phyloP scores from a whole-genome alignment of 805 yeast genomes.

The Candida boleticola region DNA sequence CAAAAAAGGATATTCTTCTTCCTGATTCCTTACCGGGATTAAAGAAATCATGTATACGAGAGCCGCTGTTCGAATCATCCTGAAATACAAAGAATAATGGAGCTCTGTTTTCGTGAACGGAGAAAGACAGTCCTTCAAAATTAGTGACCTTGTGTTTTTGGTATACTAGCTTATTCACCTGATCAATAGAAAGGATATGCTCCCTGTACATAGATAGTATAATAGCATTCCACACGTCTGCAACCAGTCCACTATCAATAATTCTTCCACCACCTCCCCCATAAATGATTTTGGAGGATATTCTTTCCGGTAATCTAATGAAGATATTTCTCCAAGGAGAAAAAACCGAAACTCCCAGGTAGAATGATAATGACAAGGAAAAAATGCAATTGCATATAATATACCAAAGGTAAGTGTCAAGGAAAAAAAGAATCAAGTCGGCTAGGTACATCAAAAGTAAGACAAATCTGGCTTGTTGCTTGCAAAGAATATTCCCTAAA shows the following conservation, averaged over 20 bases:
- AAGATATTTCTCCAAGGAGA: slow-evolving; percentile 40
- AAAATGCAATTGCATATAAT: slow-evolving; percentile 34
- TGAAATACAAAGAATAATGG: slow-evolving; percentile 50
- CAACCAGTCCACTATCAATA: slow-evolving; percentile 12
- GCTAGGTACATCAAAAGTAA: slow-evolving; percentile 23
- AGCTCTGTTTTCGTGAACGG: slow-evolving; percentile 14
- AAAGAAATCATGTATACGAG: slow-evolving; percentile 39
- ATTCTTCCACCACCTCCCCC: slow-evolving; percentile 9
- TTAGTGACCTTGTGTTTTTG: slow-evolving; percentile 12
- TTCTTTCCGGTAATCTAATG: slow-evolving; percentile 33
- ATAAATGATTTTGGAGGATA: slow-evolving; percentile 24
- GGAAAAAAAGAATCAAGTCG: slow-evolving; percentile 32
- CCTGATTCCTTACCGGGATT: slow-evolving; percentile 49
- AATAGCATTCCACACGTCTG: slow-evolving; percentile 30
- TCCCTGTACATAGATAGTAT: slow-evolving; percentile 36
- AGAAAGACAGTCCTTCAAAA: background rate
- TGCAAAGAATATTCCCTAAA: slow-evolving; percentile 23
- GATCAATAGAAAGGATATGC: slow-evolving; percentile 36
- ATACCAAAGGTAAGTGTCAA: slow-evolving; percentile 42
- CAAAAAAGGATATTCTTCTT: slow-evolving; percentile 51
- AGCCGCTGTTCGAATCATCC: slow-evolving; percentile 39
- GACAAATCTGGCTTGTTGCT: slow-evolving; percentile 25
- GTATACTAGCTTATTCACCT: slow-evolving; percentile 35
- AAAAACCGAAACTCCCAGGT: slow-evolving; percentile 31
- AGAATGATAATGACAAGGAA: slow-evolving; percentile 30